Conservation (phyloP, 768 basidiomycete species). For the Podaxis mareebaensis region DNA sequence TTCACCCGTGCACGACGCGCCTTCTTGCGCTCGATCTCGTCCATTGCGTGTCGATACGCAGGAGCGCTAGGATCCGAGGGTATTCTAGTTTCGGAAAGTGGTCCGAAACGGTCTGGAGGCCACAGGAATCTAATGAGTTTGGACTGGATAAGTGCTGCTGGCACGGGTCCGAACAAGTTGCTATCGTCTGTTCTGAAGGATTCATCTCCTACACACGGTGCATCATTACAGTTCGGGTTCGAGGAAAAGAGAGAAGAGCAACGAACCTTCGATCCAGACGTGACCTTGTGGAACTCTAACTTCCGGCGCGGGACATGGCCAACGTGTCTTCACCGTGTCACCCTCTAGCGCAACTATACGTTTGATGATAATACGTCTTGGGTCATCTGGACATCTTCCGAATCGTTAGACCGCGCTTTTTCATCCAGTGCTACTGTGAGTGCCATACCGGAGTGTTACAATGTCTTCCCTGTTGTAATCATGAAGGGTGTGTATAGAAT, state of each 20-base stretch:
- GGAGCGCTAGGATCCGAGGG: slow-evolving; percentile 21
- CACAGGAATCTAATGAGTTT: slow-evolving; percentile 51
- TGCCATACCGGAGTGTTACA: slow-evolving; percentile 56
- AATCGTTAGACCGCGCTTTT: not conserved
- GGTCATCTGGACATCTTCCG: slow-evolving; percentile 59
- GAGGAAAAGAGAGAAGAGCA: not conserved
- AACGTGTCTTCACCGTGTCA: slow-evolving; percentile 64
- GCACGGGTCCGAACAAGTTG: slow-evolving; percentile 67
- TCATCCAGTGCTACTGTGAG: not conserved
- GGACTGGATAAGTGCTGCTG: slow-evolving; percentile 50
- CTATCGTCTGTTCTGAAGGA: slow-evolving; percentile 69
- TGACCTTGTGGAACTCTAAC: slow-evolving; percentile 62
- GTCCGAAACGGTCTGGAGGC: slow-evolving; percentile 51
- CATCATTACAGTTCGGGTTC: not conserved
- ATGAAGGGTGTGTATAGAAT: slow-evolving; percentile 36
- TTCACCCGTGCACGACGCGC: slow-evolving; percentile 40
- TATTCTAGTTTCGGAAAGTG: slow-evolving; percentile 18
- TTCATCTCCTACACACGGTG: slow-evolving; percentile 54
- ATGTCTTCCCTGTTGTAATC: slow-evolving; percentile 58
- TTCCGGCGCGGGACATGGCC: slow-evolving; percentile 60
- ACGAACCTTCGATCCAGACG: slow-evolving; percentile 73
- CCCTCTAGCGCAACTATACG: slow-evolving; percentile 65
- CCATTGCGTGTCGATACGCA: slow-evolving; percentile 32
- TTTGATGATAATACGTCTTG: slow-evolving; percentile 58
- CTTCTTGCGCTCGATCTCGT: slow-evolving; percentile 39